Base-by-base conservation (phyloP, 75 land plant genomes). In the Adiantum capillusveneris region DNA sequence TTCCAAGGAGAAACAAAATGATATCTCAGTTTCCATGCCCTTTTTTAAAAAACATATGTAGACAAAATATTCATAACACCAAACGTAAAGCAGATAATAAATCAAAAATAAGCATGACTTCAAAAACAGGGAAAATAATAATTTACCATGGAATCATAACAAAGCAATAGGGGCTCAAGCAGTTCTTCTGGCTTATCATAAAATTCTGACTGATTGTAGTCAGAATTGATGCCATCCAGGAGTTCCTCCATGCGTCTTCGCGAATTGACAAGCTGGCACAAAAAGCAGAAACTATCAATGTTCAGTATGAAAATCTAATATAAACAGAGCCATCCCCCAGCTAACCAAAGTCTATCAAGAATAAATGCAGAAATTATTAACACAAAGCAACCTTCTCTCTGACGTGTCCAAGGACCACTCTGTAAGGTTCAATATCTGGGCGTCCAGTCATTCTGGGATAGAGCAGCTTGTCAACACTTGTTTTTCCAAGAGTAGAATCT, bases 321-420 rank as follows among this genome's bases (percentile, higher is more conserved):
- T 6, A 28, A 64, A 61, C 1, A 6, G 25, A 21, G 24, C 24
- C n/a, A n/a, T n/a, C n/a, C n/a, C n/a, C n/a, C n/a, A n/a, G n/a
- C n/a, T n/a, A n/a, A n/a, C n/a, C n/a, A n/a, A n/a, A n/a, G n/a
- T n/a, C n/a, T n/a, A n/a, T 44, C 53, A 60, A 59, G 43, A 14
- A 26, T 20, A 48, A 19, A 48, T 11, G 51, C 51, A 11, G 20
- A 48, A 18, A 13, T 12, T 48, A 48, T n/a, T n/a, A n/a, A n/a
- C n/a, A n/a, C n/a, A n/a, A n/a, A n/a, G n/a, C 43, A 29, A 87
- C 90, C 84, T 88, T 93, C 9, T 93, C 84, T 65, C 82, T 82
- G 1, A 93, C 87, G 72, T 81, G 65, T 11, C 98, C 95, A 62
- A 93, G 87, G 45, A 93, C 84, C 55, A 93, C 56, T 65, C 98